These are phyloP conservation scores for Paracorniculantispora psalliotae DNA, from an alignment of 2,329 filamentous ascomycete genomes.

Conservation along the genomic window DNA sequence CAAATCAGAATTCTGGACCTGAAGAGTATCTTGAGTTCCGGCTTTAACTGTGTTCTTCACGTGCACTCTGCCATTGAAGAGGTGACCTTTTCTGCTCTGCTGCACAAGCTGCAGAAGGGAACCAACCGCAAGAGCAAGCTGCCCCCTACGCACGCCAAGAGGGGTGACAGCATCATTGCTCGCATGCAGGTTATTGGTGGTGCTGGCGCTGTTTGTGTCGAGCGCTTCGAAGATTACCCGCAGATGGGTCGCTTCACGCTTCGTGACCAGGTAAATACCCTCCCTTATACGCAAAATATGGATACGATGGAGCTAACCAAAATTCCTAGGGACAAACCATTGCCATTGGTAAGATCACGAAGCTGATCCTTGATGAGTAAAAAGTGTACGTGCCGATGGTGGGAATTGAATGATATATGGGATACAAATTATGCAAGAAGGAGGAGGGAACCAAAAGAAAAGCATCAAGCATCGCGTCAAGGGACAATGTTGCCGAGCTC, in stretches of 20 bases:
- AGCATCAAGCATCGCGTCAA: constrained; percentile 6
- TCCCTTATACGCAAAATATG: no score
- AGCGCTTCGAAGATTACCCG: constrained; percentile 92
- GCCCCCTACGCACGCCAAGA: constrained; percentile 85
- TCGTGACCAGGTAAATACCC: constrained; percentile 70
- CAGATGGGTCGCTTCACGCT: constrained; percentile 90
- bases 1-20: constrained; percentile 94
- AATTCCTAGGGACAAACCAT: constrained; percentile 86
- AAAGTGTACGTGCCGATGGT: not conserved
- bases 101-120: constrained; percentile 94
- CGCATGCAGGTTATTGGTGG: constrained; percentile 81
- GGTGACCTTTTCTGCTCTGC: constrained; percentile 79
- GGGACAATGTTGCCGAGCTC: not conserved
- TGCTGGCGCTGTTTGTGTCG: constrained; percentile 83
- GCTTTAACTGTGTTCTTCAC: constrained; percentile 97
- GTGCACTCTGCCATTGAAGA: constrained; percentile 97
- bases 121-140: constrained; percentile 91
- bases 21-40: constrained; percentile 87
- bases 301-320: no score
- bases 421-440: constrained; percentile 1
- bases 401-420: not conserved
- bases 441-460: constrained; percentile 11
- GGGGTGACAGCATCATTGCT: constrained; percentile 80
- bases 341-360: constrained; percentile 98
- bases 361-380: constrained; percentile 54